A percentile compares a stretch with the other conserved stretches of the same genome.
Conservation (phyloP, 768 basidiomycete species). For the Rubroboletus pulcherrimus region DNA sequence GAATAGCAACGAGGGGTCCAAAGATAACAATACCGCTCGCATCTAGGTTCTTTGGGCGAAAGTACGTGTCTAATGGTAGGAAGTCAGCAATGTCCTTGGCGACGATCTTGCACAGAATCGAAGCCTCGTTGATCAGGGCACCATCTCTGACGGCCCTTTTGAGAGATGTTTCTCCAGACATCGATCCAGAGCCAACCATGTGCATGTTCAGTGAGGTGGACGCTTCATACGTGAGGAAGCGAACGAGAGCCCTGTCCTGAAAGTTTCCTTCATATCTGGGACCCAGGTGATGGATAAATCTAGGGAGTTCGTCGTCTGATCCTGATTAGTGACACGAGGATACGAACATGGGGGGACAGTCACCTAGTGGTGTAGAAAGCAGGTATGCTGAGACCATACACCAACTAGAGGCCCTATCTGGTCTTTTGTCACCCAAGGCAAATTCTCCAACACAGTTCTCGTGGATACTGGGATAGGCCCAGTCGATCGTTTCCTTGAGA, state of each 20-base stretch:
- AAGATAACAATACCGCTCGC: background rate
- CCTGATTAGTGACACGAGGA: constrained; percentile 12
- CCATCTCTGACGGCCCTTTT: constrained; percentile 42
- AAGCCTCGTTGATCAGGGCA: constrained; percentile 34
- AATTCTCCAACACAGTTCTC: constrained; percentile 42
- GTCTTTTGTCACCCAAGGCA: constrained; percentile 52
- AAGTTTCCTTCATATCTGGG: constrained; percentile 75
- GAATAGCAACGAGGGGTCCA: constrained; percentile 62
- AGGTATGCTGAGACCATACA: constrained; percentile 66
- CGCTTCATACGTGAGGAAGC: constrained; percentile 82
- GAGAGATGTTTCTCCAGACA: constrained; percentile 37
- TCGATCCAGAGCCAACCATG: constrained; percentile 48
- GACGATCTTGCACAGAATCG: constrained; percentile 41
- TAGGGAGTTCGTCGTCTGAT: constrained; percentile 64
- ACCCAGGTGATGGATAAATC: constrained; percentile 77
- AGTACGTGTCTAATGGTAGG: constrained; percentile 11
- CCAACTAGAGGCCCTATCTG: constrained; percentile 44
- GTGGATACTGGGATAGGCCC: constrained; percentile 54
- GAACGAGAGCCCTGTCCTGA: constrained; percentile 64
- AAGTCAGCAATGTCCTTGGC: constrained; percentile 19
- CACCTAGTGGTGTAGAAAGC: constrained; percentile 56
- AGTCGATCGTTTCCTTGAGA: constrained; percentile 58
- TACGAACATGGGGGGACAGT: background rate
- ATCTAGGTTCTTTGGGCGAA: background rate
- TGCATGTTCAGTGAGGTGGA: constrained; percentile 82